Base-by-base conservation (phyloP, 106 monocot genomes). In the Dendrobium huoshanense region DNA sequence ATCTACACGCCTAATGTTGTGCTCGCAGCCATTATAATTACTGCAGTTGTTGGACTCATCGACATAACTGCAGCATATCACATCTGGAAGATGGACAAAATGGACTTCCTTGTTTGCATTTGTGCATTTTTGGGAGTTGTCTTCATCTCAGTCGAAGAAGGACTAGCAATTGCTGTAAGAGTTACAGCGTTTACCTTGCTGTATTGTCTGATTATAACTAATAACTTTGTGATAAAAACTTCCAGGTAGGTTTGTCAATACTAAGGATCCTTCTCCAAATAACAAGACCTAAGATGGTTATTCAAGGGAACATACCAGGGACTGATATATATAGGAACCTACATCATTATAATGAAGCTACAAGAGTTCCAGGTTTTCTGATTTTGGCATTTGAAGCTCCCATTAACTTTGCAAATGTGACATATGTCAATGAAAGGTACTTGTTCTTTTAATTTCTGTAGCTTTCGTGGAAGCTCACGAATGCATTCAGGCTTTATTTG, bases 51-150 rank as follows among this genome's bases (percentile, higher is more conserved):
- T 4, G 92, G 96, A 20, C 94, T 96, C 8, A 96, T 96, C 27
- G 96, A 96, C 47, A 19, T 96, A 41, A 86, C 81, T 7, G 80
- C 90, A 0, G 94, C 83, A 9, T 78, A 79, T 15, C 74, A 79
- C 7, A 84, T 96, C 27, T 96, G 94, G 91, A 96, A 94, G 85
- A 90, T 94, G 90, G 96, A 96, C 49, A 96, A 96, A 80, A 82
- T 89, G 56, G 94, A 96, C 83, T 96, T 96, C 58, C 77, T 96
- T 9, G 85, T 96, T 13, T 96, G 90, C 75, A 6, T 92, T 3
- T 87, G 84, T 56, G 94, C 94, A 6, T 94, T 96, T 55, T 42
- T 89, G 3, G 96, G 96, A 9, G 96, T 96, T 44, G 80, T 96
- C 75, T 94, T 96, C 80, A 83, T 96, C 17, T 96, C 96, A 9